phyloP scores from a whole-genome alignment of 495 filamentous ascomycete species.

The Aspergillus panamensis region DNA sequence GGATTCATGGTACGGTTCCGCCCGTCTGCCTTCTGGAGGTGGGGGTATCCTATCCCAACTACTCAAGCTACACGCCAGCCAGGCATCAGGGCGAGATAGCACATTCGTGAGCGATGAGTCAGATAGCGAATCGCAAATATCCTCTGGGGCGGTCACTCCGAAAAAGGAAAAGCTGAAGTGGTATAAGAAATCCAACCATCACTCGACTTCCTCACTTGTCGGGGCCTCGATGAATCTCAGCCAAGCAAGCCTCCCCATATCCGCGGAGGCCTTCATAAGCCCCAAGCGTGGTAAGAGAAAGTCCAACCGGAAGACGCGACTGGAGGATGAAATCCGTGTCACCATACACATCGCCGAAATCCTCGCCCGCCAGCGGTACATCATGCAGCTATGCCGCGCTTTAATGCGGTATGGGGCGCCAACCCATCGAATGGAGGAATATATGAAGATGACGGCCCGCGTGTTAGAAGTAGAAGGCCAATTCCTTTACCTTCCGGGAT shows the following conservation, averaged over 20 bases:
- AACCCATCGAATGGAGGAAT: conserved; percentile 77
- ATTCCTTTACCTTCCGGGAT: conserved; percentile 87
- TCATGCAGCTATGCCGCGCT: conserved; percentile 80
- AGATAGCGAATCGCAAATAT: conserved; percentile 37
- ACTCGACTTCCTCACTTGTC: conserved; percentile 42
- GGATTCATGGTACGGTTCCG: conserved; percentile 32
- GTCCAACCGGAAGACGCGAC: conserved; percentile 39
- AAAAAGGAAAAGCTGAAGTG: conserved; percentile 58
- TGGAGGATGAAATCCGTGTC: conserved; percentile 69
- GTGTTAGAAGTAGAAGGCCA: conserved; percentile 88
- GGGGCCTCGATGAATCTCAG: conserved; percentile 50
- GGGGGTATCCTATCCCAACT: conserved; percentile 43
- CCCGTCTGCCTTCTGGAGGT: conserved; percentile 22
- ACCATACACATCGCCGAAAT: conserved; percentile 86
- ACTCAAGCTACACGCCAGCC: conserved; percentile 36
- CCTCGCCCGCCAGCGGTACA: conserved; percentile 78
- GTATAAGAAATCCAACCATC: conserved; percentile 56
- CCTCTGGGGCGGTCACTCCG: conserved; percentile 53
- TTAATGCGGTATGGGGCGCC: conserved; percentile 83
- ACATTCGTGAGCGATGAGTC: conserved; percentile 39
- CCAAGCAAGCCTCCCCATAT: conserved; percentile 31
- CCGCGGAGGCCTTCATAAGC: conserved; percentile 29
- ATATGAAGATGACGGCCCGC: conserved; percentile 86
- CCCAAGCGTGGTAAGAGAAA: conserved; percentile 32
- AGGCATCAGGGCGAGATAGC: conserved; percentile 31